Evolutionary conservation across 148 eudicot genomes (phyloP), one percentile per base, ranked within the genome.

Genomic region (Linanthus parryae): DNA sequence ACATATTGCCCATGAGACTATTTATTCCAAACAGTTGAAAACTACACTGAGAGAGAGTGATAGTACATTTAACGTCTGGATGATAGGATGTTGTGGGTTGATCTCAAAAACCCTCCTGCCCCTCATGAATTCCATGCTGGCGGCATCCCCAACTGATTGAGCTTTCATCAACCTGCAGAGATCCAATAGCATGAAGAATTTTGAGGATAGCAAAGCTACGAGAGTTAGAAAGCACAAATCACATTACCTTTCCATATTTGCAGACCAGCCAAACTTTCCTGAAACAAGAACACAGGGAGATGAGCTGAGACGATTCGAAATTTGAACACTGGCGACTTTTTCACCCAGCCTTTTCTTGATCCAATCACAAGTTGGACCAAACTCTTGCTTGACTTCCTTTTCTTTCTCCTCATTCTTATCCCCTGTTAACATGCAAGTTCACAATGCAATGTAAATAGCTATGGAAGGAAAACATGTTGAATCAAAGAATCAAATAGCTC

Each of bases 211-310:
- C 26, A n/a, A n/a, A n/a, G n/a, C n/a, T n/a, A n/a, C n/a, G n/a
- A n/a, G 4, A 0, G 2, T 1, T 8, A 41, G 21, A 26, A 61
- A 24, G 25, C 43, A 25, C 11, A 42, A 46, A 15, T 10, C 43
- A 69, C 25, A 36, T 46, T 42, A 92, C 99, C 99, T 92, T 65
- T 92, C 99, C 99, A 92, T 92, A 69, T 88, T 92, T 9, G 98
- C 98, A 41, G 98, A 91, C 89, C 85, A 84, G 59, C 99, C 99
- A 69, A 81, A 84, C 70, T 71, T 84, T 16, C 88, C 99, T 14
- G 99, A 75, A 17, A 72, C 96, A 59, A 92, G 94, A 61, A 88
- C 96, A 64, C 99, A 92, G 39, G 99, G 96, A 10, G 99, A 92
- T 34, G 91, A 34, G 52, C 94, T 92, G 47, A 92, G 66, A 13